These are phyloP conservation scores for Microbotryum intermedium DNA, from an alignment of 1,284 basidiomycete genomes.

Conservation along the genomic window DNA sequence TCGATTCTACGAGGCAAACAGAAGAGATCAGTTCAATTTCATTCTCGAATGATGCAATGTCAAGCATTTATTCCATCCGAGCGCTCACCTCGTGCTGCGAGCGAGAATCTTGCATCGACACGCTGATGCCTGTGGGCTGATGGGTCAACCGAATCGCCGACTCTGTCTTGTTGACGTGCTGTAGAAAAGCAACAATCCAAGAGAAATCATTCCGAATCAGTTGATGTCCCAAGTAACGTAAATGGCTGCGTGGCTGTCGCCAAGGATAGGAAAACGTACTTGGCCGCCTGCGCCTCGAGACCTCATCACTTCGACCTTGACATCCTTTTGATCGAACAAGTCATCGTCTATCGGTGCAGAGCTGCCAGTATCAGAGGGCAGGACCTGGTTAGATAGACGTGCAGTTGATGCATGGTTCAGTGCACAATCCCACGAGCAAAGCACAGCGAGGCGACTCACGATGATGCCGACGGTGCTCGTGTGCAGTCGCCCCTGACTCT, in stretches of 20 bases:
- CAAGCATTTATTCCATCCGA: background rate
- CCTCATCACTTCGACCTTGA: conserved; percentile 87
- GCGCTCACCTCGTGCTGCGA: conserved; percentile 77
- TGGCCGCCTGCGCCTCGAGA: conserved; percentile 94
- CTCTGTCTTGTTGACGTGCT: conserved; percentile 99
- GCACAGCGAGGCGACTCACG: conserved; percentile 45
- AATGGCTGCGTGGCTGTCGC: too few relatives aligned
- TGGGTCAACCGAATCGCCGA: conserved; percentile 96
- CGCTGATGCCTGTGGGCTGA: conserved; percentile 82
- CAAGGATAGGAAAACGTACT: conserved; percentile 42
- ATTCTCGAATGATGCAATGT: too few relatives aligned
- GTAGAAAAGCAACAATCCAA: background rate
- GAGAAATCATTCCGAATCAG: background rate
- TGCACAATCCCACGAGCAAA: conserved; percentile 14
- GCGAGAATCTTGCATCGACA: conserved; percentile 97
- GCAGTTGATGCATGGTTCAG: background rate
- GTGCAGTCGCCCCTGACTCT: conserved; percentile 76
- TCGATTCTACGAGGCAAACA: conserved; percentile 54
- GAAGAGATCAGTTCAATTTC: too few relatives aligned
- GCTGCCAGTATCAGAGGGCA: conserved; percentile 52
- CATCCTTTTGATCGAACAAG: conserved; percentile 71
- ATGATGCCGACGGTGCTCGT: conserved; percentile 85
- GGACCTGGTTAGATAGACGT: conserved; percentile 49
- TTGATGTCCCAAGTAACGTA: background rate
- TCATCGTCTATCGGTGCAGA: conserved; percentile 40